phyloP scores from a whole-genome alignment of 2,329 filamentous ascomycete species.

The Didymosphaeria variabile region DNA sequence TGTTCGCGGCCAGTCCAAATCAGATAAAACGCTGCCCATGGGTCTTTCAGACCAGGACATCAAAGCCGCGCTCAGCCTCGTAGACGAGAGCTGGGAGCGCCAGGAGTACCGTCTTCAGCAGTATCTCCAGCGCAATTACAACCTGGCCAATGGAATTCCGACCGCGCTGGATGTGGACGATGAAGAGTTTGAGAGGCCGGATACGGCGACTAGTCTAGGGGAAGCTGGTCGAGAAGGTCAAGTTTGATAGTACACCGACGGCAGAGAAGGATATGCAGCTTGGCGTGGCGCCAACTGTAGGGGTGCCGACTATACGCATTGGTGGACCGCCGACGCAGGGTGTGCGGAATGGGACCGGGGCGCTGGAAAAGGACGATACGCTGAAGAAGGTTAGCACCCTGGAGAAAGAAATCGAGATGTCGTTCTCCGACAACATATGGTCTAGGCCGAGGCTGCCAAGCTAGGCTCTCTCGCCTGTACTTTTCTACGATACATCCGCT shows the following conservation, averaged over 20 bases:
- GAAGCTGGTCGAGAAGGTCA: constrained; percentile 55
- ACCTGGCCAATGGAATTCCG: constrained; percentile 55
- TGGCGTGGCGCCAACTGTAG: constrained; percentile 20
- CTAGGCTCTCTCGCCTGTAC: neutral
- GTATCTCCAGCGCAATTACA: constrained; percentile 58
- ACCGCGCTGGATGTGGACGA: constrained; percentile 56
- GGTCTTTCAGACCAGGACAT: constrained; percentile 59
- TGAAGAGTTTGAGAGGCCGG: constrained; percentile 56
- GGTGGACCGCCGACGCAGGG: constrained; percentile 4
- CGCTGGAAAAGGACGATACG: neutral
- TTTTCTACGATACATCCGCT: neutral
- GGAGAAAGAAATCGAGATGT: constrained; percentile 45
- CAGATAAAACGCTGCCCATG: constrained; percentile 35
- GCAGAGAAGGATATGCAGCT: constrained; percentile 50
- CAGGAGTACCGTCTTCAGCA: constrained; percentile 58
- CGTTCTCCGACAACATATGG: constrained; percentile 28
- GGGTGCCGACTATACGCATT: constrained; percentile 18
- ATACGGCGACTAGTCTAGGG: constrained; percentile 51
- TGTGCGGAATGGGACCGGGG: constrained; percentile 1
- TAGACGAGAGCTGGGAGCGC: constrained; percentile 60
- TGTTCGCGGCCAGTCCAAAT: constrained; percentile 37
- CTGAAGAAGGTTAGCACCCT: constrained; percentile 23
- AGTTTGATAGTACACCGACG: constrained; percentile 56
- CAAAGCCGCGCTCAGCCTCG: constrained; percentile 57
- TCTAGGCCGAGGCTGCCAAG: constrained; percentile 15